Evolutionary conservation across 2,329 filamentous ascomycete genomes (phyloP).

Genomic region (Leptographium flavum): DNA sequence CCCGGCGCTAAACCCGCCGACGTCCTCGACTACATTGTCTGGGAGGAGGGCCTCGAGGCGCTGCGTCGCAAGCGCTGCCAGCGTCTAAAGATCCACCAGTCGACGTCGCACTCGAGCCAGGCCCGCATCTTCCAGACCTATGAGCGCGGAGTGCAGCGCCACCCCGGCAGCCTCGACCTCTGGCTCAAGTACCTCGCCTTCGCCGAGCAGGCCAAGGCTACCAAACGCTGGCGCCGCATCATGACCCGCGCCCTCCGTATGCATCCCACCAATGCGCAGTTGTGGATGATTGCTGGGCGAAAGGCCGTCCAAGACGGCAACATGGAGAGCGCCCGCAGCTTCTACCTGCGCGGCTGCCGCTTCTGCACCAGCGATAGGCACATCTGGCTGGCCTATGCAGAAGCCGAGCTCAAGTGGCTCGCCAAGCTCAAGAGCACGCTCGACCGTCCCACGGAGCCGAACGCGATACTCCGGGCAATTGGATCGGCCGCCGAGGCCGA

Average conservation of each 20-base stretch:
- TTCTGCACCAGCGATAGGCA: constrained; percentile 66
- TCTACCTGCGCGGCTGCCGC: constrained; percentile 75
- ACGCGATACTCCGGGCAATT: too few species aligned
- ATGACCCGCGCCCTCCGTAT: constrained; percentile 62
- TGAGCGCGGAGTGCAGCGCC: constrained; percentile 71
- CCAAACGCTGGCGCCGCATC: constrained; percentile 49
- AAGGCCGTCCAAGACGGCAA: constrained; percentile 68
- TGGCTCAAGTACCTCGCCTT: constrained; percentile 90
- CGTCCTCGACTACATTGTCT: constrained; percentile 70
- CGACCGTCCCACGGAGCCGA: constrained; percentile 16
- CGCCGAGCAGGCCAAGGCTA: constrained; percentile 51
- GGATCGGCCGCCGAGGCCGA: too few species aligned
- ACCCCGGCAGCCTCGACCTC: constrained; percentile 64
- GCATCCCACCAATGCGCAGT: constrained; percentile 66
- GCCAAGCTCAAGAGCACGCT: constrained; percentile 56
- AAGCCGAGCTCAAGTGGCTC: constrained; percentile 86
- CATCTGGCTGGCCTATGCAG: constrained; percentile 82
- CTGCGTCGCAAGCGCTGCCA: constrained; percentile 73
- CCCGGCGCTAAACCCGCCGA: constrained; percentile 63
- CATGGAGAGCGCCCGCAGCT: constrained; percentile 71
- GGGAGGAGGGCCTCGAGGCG: constrained; percentile 55
- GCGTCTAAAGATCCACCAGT: constrained; percentile 59
- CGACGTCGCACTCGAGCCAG: constrained; percentile 57
- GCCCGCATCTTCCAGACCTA: constrained; percentile 79
- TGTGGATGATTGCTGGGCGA: constrained; percentile 80